Evolutionary conservation across 78 protist species (phyloP).

Genomic region (Dictyostelium purpureum): DNA sequence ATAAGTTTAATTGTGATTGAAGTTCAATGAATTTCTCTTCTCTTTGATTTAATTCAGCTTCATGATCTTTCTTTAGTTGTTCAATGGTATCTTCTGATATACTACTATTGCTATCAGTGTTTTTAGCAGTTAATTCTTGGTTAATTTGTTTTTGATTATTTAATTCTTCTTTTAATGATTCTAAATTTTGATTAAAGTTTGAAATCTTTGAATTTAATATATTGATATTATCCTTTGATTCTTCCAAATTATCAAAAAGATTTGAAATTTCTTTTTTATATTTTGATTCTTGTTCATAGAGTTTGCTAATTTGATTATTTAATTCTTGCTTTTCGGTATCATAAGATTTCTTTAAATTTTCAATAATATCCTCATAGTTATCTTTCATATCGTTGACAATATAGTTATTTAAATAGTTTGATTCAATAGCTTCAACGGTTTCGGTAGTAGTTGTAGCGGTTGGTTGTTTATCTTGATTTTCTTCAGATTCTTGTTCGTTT

Average conservation of each 20-base stretch:
- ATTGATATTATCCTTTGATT: neutral
- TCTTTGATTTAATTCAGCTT: constrained; percentile 5
- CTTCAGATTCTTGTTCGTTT: neutral
- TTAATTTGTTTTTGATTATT: neutral
- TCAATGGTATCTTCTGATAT: neutral
- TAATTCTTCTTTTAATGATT: neutral
- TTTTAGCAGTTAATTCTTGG: neutral
- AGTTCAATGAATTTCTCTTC: constrained; percentile 48
- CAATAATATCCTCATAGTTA: neutral
- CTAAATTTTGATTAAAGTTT: constrained; percentile 5
- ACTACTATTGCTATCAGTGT: neutral
- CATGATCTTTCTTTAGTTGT: neutral
- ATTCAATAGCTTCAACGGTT: neutral
- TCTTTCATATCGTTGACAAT: neutral
- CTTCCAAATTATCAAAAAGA: neutral
- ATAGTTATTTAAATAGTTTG: neutral
- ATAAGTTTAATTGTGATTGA: constrained; percentile 58
- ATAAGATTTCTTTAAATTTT: neutral
- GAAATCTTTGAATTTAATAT: neutral
- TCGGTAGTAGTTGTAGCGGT: too few relatives aligned
- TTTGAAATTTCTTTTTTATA: neutral
- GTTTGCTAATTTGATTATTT: neutral
- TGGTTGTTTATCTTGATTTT: neutral
- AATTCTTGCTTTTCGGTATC: neutral
- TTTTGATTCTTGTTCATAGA: neutral